Conservation (phyloP, 2,329 filamentous ascomycete species). For the Fusarium poae region DNA sequence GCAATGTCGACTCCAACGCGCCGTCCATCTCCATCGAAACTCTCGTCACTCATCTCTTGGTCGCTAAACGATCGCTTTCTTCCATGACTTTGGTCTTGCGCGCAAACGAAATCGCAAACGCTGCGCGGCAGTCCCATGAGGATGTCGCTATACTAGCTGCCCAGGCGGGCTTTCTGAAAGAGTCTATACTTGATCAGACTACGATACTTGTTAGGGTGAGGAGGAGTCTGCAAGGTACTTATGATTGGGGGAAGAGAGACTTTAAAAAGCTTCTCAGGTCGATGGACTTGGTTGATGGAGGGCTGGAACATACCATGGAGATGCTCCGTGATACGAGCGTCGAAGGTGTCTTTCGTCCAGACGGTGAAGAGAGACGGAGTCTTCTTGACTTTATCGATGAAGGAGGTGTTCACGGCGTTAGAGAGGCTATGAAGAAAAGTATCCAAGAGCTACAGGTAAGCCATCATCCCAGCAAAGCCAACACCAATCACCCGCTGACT, state of each 20-base stretch:
- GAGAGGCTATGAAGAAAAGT: conserved; percentile 75
- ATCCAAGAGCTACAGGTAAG: conserved; percentile 77
- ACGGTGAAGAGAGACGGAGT: conserved; percentile 69
- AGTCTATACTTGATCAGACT: conserved; percentile 70
- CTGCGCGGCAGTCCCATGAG: conserved; percentile 80
- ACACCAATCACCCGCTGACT: conserved; percentile 19
- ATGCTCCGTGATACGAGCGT: conserved; percentile 74
- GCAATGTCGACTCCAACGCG: conserved; percentile 29
- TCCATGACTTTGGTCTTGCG: conserved; percentile 86
- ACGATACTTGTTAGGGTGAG: conserved; percentile 66
- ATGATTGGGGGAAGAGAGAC: conserved; percentile 69
- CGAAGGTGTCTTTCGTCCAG: conserved; percentile 72
- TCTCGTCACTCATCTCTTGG: conserved; percentile 85
- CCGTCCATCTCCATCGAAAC: conserved; percentile 70
- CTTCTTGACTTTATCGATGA: conserved; percentile 84
- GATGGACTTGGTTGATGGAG: conserved; percentile 75
- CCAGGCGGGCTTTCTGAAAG: conserved; percentile 75
- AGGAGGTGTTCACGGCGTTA: conserved; percentile 73
- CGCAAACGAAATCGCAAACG: conserved; percentile 86
- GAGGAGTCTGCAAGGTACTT: conserved; percentile 65
- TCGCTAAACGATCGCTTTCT: conserved; percentile 87
- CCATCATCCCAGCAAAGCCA: background rate
- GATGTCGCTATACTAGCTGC: conserved; percentile 81
- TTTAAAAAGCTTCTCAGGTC: conserved; percentile 72
- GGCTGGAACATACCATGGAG: conserved; percentile 75